Evolutionary conservation across 2,329 filamentous ascomycete species (phyloP), one percentile per base, ranked within the genome.

Genomic region (Fusarium oxysporum): DNA sequence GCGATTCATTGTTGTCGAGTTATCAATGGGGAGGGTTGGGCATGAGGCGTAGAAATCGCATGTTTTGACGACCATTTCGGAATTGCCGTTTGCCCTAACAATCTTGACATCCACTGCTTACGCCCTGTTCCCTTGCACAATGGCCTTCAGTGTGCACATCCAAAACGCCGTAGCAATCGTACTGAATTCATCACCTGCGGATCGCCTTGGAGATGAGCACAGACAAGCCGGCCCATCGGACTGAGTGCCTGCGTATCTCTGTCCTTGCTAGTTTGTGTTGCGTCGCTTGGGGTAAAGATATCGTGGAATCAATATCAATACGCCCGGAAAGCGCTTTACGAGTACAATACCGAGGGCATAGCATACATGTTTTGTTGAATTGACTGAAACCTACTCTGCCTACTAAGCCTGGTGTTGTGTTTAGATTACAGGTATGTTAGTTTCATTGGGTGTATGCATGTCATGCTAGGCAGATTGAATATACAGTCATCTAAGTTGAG

Each of bases 191-290:
- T 41, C 17, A 33, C 35, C n/a, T 68, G 44, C 50, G 63, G 43
- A 60, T 57, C 51, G 45, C 57, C 60, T 57, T 44, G 51, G 59
- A 62, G 69, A 62, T 35, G 54, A 48, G 65, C 70, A 71, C 58
- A 65, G 65, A 63, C 66, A 51, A 32, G 45, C 70, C 62, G 70
- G 66, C 40, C 32, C 54, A 48, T 54, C 62, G 70, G 70, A 51
- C 30, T 60, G 35, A 58, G 51, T 47, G 47, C 59, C 70, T 48
- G 66, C 45, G 41, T 51, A 57, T 69, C 40, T 64, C 28, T 64
- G 54, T 41, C 56, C 63, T 45, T 64, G 65, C 58, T 54, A 69
- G 69, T 43, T 40, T 44, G 51, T 40, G 47, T 35, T 48, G 47
- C 25, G 30, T 33, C 30, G 53, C 38, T 33, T 57, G 50, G 41